phyloP scores from a whole-genome alignment of 129 eudicot genomes.

The Artemisia tridentata region DNA sequence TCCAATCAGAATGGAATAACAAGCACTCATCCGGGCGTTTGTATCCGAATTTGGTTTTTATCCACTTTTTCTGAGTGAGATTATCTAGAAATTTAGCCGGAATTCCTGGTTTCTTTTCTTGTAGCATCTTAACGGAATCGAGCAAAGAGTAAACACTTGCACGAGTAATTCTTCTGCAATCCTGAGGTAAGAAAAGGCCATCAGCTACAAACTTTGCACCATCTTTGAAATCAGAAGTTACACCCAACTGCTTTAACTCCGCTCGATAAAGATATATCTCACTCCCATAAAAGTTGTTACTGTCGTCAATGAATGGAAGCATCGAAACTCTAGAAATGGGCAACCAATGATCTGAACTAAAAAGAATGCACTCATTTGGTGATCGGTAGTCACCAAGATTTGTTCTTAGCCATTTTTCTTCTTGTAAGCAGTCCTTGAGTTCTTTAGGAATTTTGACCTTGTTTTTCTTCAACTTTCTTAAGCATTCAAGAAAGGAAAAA shows the following conservation, averaged over 20 bases:
- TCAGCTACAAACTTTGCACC: constrained; percentile 42
- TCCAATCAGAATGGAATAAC: constrained; percentile 37
- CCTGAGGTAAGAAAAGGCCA: constrained; percentile 36
- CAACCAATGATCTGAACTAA: constrained; percentile 34
- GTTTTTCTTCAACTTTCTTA: constrained; percentile 26
- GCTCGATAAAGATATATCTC: constrained; percentile 27
- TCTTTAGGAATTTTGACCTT: constrained; percentile 23
- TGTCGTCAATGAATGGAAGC: constrained; percentile 59
- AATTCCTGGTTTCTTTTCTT: not conserved
- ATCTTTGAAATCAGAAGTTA: constrained; percentile 29
- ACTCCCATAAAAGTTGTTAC: constrained; percentile 35
- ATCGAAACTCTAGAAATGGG: constrained; percentile 33
- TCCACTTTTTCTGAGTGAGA: constrained; percentile 38
- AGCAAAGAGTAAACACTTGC: constrained; percentile 37
- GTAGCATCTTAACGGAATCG: constrained; percentile 24
- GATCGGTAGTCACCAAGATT: constrained; percentile 47
- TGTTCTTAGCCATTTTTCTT: constrained; percentile 49
- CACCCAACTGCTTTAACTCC: constrained; percentile 45
- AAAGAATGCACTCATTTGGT: constrained; percentile 48
- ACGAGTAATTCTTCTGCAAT: constrained; percentile 32
- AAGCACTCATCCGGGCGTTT: constrained; percentile 41
- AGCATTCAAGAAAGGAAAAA: constrained; percentile 32
- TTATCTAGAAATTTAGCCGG: constrained; percentile 18
- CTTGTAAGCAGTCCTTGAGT: constrained; percentile 34
- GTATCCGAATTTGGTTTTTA: constrained; percentile 48